These are phyloP conservation scores for Oehlia diaphana DNA, from an alignment of 192 early-diverging fungal species.

Conservation along the genomic window DNA sequence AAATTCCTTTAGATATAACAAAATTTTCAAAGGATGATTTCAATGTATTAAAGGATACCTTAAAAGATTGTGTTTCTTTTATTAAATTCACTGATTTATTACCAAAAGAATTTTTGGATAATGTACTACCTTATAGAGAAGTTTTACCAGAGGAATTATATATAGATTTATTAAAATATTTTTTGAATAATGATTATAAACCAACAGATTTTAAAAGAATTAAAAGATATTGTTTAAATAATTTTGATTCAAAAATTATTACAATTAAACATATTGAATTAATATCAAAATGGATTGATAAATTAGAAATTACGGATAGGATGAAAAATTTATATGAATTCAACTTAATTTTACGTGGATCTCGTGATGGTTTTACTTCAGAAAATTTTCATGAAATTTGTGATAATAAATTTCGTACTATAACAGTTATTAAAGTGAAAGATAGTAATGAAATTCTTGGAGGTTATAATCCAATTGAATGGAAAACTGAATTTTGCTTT, in stretches of 20 bases:
- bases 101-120: not conserved
- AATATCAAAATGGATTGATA: slow-evolving; percentile 12
- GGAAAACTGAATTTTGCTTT: not conserved
- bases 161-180: too few relatives aligned
- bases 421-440: not conserved
- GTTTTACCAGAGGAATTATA: not conserved
- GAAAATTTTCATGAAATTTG: not conserved
- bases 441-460: slow-evolving; percentile 6
- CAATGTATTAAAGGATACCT: not conserved
- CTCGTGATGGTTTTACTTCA: not conserved
- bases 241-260: not conserved
- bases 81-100: not conserved
- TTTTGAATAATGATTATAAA: not conserved
- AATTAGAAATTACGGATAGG: not conserved
- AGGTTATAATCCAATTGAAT: slow-evolving; percentile 16
- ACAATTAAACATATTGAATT: not conserved
- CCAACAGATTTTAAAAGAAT: not conserved
- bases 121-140: not conserved
- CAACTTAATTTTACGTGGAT: not conserved
- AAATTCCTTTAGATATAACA: not conserved
- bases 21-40: not conserved
- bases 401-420: not conserved
- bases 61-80: not conserved
- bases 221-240: too few relatives aligned
- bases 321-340: slow-evolving; percentile 4